Percentiles rank a stretch among this genome's conserved stretches.
Evolutionary conservation across 177 flowering plant species (phyloP).

Genomic region (Vitis hybrid): DNA sequence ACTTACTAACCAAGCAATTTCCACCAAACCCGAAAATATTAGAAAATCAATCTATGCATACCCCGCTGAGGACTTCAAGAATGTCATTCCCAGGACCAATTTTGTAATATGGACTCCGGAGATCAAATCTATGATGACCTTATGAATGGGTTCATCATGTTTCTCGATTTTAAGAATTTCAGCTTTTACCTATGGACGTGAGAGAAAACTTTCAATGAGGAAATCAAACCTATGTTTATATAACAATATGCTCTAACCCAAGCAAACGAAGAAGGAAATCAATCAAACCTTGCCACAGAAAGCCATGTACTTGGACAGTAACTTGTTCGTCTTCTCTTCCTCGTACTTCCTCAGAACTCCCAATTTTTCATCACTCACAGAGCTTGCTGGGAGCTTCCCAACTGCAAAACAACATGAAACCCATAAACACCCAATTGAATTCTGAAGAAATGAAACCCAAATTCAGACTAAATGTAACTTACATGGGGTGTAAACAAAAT

Average conservation of each 20-base stretch:
- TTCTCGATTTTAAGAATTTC: constrained; percentile 46
- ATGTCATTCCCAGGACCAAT: constrained; percentile 57
- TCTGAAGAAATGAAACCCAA: background rate
- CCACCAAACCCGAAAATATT: background rate
- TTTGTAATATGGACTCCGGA: constrained; percentile 44
- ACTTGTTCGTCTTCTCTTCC: constrained; percentile 43
- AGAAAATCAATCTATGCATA: constrained; percentile 11
- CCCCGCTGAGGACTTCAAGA: constrained; percentile 58
- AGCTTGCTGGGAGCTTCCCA: constrained; percentile 68
- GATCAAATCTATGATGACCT: constrained; percentile 44
- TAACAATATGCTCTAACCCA: background rate
- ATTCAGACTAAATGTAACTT: constrained; percentile 14
- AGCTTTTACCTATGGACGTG: constrained; percentile 37
- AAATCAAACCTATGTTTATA: background rate
- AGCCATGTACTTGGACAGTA: constrained; percentile 39
- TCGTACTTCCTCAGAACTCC: constrained; percentile 37
- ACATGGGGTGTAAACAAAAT: constrained; percentile 65
- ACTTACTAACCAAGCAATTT: background rate
- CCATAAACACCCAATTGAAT: constrained; percentile 1
- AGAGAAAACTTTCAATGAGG: background rate
- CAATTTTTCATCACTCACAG: constrained; percentile 55
- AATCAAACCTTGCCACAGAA: constrained; percentile 63
- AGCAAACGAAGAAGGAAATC: background rate
- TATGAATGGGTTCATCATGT: constrained; percentile 48
- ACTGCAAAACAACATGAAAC: constrained; percentile 26